Base-by-base conservation (phyloP, 768 basidiomycete genomes). In the Lenzites betulinus region DNA sequence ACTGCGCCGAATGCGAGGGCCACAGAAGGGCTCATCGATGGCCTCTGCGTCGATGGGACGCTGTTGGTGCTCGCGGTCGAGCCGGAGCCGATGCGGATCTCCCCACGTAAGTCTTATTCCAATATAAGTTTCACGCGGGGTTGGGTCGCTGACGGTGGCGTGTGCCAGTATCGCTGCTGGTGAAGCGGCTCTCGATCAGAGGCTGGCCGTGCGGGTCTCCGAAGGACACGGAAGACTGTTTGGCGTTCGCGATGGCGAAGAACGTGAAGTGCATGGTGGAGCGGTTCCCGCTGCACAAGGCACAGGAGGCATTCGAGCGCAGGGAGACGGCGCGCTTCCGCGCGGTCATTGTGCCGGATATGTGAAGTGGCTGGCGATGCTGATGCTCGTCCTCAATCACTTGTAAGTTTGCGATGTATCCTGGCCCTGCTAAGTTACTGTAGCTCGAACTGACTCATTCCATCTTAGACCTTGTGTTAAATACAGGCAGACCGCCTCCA, bases 1-100 rank as follows among this genome's bases (percentile, higher is more conserved):
- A 74, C 73, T 28, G 73, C 74, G 26, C 73, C 74, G 26, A 64
- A 59, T 43, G 58, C 61, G 2, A 53, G 57, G 3, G 63, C 44
- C 2, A 66, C 65, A 7, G 57, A 59, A 56, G 33, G 25, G 36
- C 64, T 71, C 16, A 50, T 69, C 47, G 58, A 58, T n/a, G 67
- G 54, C 1, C 63, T 71, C 23, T 62, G 59, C 2, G 51, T 59
- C 7, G 62, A 65, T 44, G 70, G 70, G 41, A 59, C 62, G 48
- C 55, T 70, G 13, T 54, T 70, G 38, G 54, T 71, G 25, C 60
- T 70, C 25, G 64, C 66, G 4, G 43, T 64, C 38, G 63, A 60
- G 38, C 48, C 63, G 1, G 66, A 65, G 43, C 50, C 57, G 41
- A 63, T 66, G 28, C 41, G 52, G 9, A 62, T 69, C 42, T 58